Conservation (phyloP, 2,329 filamentous ascomycete species). For the Atkinsonella hypoxylon region DNA sequence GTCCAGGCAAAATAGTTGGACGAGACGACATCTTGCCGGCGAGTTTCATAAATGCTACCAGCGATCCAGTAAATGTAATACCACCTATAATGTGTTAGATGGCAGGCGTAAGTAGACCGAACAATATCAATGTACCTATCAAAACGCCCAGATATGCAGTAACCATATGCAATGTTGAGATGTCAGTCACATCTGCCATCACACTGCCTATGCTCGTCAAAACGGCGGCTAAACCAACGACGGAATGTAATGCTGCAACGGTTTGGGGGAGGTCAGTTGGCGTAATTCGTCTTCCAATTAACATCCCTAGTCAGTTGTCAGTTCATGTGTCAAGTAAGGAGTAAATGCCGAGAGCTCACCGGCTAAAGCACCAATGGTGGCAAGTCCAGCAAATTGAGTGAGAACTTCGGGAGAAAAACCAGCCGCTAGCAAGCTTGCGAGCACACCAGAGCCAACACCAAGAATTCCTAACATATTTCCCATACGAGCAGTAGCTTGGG, state of each 20-base stretch:
- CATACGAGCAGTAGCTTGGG: slow-evolving; percentile 70
- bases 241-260: slow-evolving; percentile 78
- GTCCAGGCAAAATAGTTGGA: slow-evolving; percentile 59
- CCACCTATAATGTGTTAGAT: slow-evolving; percentile 34
- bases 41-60: slow-evolving; percentile 82
- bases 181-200: slow-evolving; percentile 57
- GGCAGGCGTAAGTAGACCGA: neutral
- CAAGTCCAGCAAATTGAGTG: slow-evolving; percentile 67
- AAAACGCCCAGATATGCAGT: slow-evolving; percentile 78
- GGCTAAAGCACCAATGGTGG: slow-evolving; percentile 55
- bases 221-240: slow-evolving; percentile 80
- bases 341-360: slow-evolving; percentile 22
- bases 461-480: slow-evolving; percentile 81
- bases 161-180: slow-evolving; percentile 71
- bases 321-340: slow-evolving; percentile 5
- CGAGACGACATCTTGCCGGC: slow-evolving; percentile 71
- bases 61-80: slow-evolving; percentile 81
- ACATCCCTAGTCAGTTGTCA: slow-evolving; percentile 35
- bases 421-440: slow-evolving; percentile 70
- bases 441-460: slow-evolving; percentile 70
- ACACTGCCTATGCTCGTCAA: slow-evolving; percentile 82
- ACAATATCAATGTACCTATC: slow-evolving; percentile 40
- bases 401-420: slow-evolving; percentile 71
- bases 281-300: slow-evolving; percentile 78
- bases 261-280: slow-evolving; percentile 83